Evolutionary conservation across 306 rosid genomes (phyloP).

Genomic region (cucumber (Cucumis sativus)): Cucumber_9930_V3 NC_026661.2:18634501-18635000

Average conservation of each 20-base stretch:
- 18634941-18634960: slow-evolving; percentile 42
- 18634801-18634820: slow-evolving; percentile 30
- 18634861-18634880: slow-evolving; percentile 32
- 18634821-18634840: slow-evolving; percentile 38
- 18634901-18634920: slow-evolving; percentile 24
- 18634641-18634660: slow-evolving; percentile 25
- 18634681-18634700: slow-evolving; percentile 39
- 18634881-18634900: slow-evolving; percentile 43
- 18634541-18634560: not conserved
- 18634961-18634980: not conserved
- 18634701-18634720: slow-evolving; percentile 22
- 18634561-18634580: not conserved
- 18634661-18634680: slow-evolving; percentile 57
- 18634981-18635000: no score
- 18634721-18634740: slow-evolving; percentile 49
- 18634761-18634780: slow-evolving; percentile 31
- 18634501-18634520: slow-evolving; percentile 39
- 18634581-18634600: not conserved
- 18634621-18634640: slow-evolving; percentile 12
- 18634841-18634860: slow-evolving; percentile 58
- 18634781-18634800: slow-evolving; percentile 34
- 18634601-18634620: slow-evolving; percentile 37
- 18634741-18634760: slow-evolving; percentile 33
- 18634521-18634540: not conserved
- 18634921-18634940: slow-evolving; percentile 64